These are phyloP conservation scores for Dactylorhiza incarnata DNA, from an alignment of 106 monocot species.

Conservation along the genomic window DNA sequence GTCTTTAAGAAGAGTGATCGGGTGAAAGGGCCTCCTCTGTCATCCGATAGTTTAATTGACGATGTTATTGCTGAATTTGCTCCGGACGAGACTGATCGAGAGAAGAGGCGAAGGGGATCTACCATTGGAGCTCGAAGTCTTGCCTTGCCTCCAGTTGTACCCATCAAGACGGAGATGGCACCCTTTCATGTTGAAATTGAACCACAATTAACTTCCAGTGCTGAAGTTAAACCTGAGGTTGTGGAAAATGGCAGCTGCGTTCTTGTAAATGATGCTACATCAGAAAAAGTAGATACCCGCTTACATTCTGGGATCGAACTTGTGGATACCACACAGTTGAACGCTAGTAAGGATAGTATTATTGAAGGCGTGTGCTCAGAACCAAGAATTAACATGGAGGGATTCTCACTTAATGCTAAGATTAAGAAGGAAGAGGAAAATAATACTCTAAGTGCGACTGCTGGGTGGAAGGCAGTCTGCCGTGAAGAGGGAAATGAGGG, in stretches of 20 bases:
- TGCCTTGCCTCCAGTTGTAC: background rate
- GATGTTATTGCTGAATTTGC: conserved; percentile 81
- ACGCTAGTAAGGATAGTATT: conserved; percentile 11
- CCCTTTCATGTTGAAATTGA: conserved; percentile 4
- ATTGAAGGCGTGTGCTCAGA: conserved; percentile 16
- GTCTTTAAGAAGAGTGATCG: conserved; percentile 54
- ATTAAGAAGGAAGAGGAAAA: conserved; percentile 34
- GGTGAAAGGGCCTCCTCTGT: conserved; percentile 30
- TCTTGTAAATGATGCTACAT: conserved; percentile 5
- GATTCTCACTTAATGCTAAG: conserved; percentile 48
- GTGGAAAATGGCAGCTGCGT: conserved; percentile 10
- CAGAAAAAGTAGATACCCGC: conserved; percentile 15
- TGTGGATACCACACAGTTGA: background rate
- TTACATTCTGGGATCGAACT: conserved; percentile 6
- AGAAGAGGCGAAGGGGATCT: conserved; percentile 42
- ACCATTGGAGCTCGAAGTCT: background rate
- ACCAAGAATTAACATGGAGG: conserved; percentile 15
- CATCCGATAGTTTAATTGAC: conserved; percentile 70
- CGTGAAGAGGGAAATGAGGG: conserved; percentile 18
- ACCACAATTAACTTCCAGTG: background rate
- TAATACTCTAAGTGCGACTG: conserved; percentile 35
- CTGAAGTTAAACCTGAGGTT: conserved; percentile 8
- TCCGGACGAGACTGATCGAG: conserved; percentile 64
- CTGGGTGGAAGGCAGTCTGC: conserved; percentile 48
- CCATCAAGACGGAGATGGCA: conserved; percentile 18